Conservation (phyloP, 192 early-diverging fungal genomes). For the Neocallimastix lanati region DNA sequence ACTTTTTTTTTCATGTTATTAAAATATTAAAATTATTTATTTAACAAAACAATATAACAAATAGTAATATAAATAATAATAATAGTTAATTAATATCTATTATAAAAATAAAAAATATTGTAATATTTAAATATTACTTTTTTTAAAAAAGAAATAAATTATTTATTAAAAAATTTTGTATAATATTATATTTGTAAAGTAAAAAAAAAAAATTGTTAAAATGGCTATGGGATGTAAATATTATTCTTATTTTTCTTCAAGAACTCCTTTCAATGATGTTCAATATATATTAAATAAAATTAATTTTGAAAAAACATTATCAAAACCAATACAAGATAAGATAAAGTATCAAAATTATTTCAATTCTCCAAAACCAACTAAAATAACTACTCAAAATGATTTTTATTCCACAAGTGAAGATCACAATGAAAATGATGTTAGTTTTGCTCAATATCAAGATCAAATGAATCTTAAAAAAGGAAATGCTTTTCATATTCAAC, state of each 20-base stretch:
- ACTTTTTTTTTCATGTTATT: too few species aligned
- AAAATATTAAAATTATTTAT: too few species aligned
- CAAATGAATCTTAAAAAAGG: not conserved
- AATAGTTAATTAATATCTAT: too few species aligned
- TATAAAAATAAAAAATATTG: too few species aligned
- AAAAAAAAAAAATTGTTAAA: not conserved
- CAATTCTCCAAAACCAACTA: not conserved
- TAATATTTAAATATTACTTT: too few species aligned
- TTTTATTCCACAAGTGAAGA: not conserved
- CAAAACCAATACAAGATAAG: not conserved
- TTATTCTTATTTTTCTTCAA: not conserved
- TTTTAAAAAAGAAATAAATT: too few species aligned
- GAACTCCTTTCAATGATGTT: not conserved
- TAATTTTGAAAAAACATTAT: not conserved
- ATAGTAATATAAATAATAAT: too few species aligned
- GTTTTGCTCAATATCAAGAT: not conserved
- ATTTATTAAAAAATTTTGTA: too few species aligned
- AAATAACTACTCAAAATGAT: not conserved
- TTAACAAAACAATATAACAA: too few species aligned
- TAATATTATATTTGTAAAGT: too few species aligned
- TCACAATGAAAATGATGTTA: not conserved
- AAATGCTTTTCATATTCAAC: not conserved
- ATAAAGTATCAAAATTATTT: not conserved
- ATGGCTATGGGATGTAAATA: not conserved
- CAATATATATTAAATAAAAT: not conserved